Conservation (phyloP, 805 yeast genomes). For the Candida sphagnicola region DNA sequence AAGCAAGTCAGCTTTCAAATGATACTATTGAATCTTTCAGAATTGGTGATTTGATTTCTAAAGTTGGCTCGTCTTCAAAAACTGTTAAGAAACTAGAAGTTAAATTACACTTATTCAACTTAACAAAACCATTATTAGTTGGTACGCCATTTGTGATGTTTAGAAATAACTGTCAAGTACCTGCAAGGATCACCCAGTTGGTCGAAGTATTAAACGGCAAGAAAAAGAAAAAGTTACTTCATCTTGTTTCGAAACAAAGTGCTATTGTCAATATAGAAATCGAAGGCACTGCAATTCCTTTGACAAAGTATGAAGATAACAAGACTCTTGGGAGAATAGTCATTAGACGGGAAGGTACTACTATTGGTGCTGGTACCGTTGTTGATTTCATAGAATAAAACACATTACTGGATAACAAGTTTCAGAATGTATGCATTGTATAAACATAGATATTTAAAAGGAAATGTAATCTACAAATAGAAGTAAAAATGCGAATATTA, state of each 20-base stretch:
- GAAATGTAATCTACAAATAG: constrained; percentile 34
- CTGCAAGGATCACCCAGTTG: constrained; percentile 59
- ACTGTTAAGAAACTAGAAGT: constrained; percentile 26
- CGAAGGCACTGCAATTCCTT: constrained; percentile 45
- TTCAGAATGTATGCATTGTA: constrained; percentile 1
- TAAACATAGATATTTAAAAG: background rate
- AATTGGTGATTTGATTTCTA: constrained; percentile 53
- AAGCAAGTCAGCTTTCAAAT: constrained; percentile 44
- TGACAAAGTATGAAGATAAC: constrained; percentile 46
- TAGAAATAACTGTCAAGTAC: constrained; percentile 68
- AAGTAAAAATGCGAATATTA: constrained; percentile 31
- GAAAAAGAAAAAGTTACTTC: constrained; percentile 45
- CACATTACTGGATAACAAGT: background rate
- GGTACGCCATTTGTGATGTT: constrained; percentile 79
- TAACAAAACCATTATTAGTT: constrained; percentile 66
- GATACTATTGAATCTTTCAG: constrained; percentile 53
- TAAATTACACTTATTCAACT: constrained; percentile 30
- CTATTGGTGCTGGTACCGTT: constrained; percentile 64
- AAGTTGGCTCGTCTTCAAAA: constrained; percentile 18
- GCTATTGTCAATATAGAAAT: constrained; percentile 58
- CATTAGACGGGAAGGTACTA: constrained; percentile 62
- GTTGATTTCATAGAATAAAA: constrained; percentile 11
- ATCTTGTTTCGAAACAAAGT: constrained; percentile 54
- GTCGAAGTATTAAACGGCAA: constrained; percentile 20
- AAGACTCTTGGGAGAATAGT: constrained; percentile 63